Conservation (phyloP, 1,284 basidiomycete genomes). For the Irpex rosettiformis region DNA sequence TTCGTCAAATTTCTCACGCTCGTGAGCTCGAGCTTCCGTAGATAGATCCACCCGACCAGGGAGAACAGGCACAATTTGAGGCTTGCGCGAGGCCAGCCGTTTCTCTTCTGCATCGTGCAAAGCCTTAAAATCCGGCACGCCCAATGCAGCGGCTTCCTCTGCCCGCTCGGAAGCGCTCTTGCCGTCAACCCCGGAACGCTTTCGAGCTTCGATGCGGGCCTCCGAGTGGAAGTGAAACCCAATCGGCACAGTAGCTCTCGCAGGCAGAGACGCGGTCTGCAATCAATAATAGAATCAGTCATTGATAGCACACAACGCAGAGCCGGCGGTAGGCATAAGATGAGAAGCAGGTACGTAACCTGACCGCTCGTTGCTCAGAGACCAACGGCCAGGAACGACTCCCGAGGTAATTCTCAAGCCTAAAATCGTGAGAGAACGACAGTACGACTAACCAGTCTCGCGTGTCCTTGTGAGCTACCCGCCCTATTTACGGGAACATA, state of each 20-base stretch:
- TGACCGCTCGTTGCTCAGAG: background rate
- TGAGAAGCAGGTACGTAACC: background rate
- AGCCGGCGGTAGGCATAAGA: slow-evolving; percentile 3
- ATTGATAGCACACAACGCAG: background rate
- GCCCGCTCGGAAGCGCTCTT: slow-evolving; percentile 17
- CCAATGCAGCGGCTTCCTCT: slow-evolving; percentile 14
- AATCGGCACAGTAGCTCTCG: slow-evolving; percentile 41
- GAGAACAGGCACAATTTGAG: slow-evolving; percentile 42
- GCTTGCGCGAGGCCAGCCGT: slow-evolving; percentile 37
- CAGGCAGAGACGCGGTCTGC: slow-evolving; percentile 25
- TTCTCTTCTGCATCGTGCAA: slow-evolving; percentile 50
- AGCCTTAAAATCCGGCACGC: slow-evolving; percentile 52
- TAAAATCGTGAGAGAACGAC: slow-evolving; percentile 2
- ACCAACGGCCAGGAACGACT: background rate
- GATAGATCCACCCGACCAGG: slow-evolving; percentile 44
- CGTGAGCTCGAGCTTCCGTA: slow-evolving; percentile 53
- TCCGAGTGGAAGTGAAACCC: slow-evolving; percentile 50
- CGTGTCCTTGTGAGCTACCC: background rate
- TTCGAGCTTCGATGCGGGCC: slow-evolving; percentile 37
- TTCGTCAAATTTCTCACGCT: slow-evolving; percentile 62
- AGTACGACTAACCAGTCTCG: background rate
- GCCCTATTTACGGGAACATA: slow-evolving; percentile 1
- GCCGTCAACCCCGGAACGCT: slow-evolving; percentile 19
- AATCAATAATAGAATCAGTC: slow-evolving; percentile 2
- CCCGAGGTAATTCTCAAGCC: background rate